Evolutionary conservation across 495 filamentous ascomycete genomes (phyloP).

Genomic region (Apiosordaria backusii): DNA sequence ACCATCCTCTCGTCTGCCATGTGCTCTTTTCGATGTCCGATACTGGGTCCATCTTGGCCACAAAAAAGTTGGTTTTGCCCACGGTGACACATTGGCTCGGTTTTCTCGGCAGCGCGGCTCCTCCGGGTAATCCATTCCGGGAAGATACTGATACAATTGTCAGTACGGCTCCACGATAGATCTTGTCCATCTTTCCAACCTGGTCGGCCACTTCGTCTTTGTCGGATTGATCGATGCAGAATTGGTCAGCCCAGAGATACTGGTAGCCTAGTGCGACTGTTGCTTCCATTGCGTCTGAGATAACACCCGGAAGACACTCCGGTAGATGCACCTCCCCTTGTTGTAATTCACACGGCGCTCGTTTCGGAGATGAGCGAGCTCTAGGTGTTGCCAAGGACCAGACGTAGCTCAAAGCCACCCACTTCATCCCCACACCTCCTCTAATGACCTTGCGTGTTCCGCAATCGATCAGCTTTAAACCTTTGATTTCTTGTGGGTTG

Average conservation of each 20-base stretch:
- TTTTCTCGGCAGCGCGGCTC: not conserved
- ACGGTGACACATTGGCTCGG: not conserved
- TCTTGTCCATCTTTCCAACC: conserved; percentile 6
- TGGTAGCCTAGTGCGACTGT: not conserved
- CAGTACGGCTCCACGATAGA: conserved; percentile 2
- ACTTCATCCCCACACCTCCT: not conserved
- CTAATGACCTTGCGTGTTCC: not conserved
- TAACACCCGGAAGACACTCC: not conserved
- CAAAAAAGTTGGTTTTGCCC: not conserved
- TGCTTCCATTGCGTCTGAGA: not conserved
- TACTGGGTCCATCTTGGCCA: not conserved
- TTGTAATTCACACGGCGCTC: not conserved
- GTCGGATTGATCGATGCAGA: conserved; percentile 5
- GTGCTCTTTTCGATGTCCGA: not conserved
- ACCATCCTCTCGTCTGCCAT: not conserved
- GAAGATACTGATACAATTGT: not conserved
- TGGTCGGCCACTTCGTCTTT: not conserved
- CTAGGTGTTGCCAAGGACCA: conserved; percentile 1
- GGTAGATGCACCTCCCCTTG: not conserved
- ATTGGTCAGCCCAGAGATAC: conserved; percentile 3
- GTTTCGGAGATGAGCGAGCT: not conserved
- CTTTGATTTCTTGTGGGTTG: not conserved
- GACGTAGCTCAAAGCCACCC: conserved; percentile 1
- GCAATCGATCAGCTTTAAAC: conserved; percentile 5
- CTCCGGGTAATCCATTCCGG: not conserved